These are phyloP conservation scores for Paecilomyces sp. DNA, from an alignment of 2,329 filamentous ascomycete species.

Conservation along the genomic window DNA sequence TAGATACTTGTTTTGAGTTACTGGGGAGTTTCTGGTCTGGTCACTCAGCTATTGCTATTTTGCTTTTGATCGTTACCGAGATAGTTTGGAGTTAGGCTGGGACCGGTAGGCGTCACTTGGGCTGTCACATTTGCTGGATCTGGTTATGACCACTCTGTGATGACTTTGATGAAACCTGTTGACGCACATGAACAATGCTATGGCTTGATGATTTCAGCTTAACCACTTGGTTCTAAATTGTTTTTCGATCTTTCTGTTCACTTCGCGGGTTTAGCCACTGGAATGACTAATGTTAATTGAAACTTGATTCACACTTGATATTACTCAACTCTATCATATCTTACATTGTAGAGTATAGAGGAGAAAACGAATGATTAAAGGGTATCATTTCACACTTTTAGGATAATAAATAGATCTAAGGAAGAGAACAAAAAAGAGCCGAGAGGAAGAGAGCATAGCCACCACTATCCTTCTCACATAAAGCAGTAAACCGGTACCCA, in stretches of 20 bases:
- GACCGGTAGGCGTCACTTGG: conserved; percentile 15
- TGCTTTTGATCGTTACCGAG: not conserved
- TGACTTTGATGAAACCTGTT: conserved; percentile 29
- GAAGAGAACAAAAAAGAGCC: not conserved
- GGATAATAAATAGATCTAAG: not conserved
- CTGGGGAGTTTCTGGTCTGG: not conserved
- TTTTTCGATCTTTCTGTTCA: conserved; percentile 1
- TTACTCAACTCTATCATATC: no score
- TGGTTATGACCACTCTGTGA: conserved; percentile 23
- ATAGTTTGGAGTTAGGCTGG: not conserved
- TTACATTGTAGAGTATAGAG: not conserved
- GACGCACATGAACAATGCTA: conserved; percentile 33
- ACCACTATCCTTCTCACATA: not conserved
- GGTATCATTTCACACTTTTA: conserved; percentile 15
- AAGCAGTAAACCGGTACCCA: conserved; percentile 1
- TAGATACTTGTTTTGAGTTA: not conserved
- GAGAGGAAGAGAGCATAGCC: not conserved
- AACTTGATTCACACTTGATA: not conserved
- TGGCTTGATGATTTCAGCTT: conserved; percentile 24
- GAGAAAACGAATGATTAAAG: conserved; percentile 2
- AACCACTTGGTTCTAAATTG: conserved; percentile 10
- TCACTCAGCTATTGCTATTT: not conserved
- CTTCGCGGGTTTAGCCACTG: not conserved
- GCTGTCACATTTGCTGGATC: conserved; percentile 17
- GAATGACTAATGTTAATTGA: not conserved